These are phyloP conservation scores for Kitagawia praeruptora DNA, from an alignment of 129 eudicot genomes.

Conservation along the genomic window DNA sequence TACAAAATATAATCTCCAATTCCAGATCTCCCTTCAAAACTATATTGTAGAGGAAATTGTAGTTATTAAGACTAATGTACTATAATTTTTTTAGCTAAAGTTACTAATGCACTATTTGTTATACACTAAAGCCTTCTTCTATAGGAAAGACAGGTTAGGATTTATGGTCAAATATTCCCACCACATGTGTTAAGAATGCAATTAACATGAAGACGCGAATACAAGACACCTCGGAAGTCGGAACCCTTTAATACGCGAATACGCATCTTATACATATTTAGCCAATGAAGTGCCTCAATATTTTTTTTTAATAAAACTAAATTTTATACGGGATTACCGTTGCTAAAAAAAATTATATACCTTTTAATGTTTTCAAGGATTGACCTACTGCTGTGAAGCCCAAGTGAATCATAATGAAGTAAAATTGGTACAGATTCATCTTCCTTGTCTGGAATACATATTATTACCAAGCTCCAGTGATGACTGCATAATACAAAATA, in stretches of 20 bases:
- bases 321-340: not conserved
- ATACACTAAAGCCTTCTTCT: not conserved
- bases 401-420: conserved; percentile 91
- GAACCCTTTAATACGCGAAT: not conserved
- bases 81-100: no score
- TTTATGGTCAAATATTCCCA: not conserved
- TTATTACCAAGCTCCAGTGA: conserved; percentile 94
- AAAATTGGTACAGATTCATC: conserved; percentile 58
- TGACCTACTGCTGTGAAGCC: conserved; percentile 44
- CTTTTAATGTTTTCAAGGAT: conserved; percentile 51
- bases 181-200: not conserved
- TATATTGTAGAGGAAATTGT: not conserved
- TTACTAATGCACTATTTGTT: not conserved
- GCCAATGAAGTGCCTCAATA: not conserved
- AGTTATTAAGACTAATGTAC: not conserved
- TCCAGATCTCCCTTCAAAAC: not conserved
- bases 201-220: not conserved
- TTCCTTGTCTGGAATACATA: conserved; percentile 66
- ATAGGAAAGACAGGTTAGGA: not conserved
- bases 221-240: not conserved
- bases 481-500: conserved; percentile 31
- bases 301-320: not conserved
- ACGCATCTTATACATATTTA: not conserved
- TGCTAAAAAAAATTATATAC: conserved; percentile 21
- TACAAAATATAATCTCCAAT: not conserved